Base-by-base conservation (phyloP, 2,329 filamentous ascomycete species). In the Aquanectria penicillioides region DNA sequence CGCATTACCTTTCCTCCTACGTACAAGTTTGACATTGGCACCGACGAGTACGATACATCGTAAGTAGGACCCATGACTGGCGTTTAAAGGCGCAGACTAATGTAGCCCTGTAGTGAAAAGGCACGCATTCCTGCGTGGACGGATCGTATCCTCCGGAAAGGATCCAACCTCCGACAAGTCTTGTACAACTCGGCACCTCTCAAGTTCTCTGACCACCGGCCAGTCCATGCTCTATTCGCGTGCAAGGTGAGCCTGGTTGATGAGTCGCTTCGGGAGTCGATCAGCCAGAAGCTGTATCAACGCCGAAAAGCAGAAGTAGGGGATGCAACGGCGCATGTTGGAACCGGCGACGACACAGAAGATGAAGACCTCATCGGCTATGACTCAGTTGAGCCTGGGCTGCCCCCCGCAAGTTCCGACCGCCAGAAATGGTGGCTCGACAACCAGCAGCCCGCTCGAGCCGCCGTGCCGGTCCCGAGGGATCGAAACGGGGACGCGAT, bases 111-210 rank as follows among this genome's bases (percentile, higher is more conserved):
- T 47, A 91, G 89, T 44, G 94, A 98, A 71, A 99, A 99, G 75
- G 88, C 90, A 52, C 89, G 95, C 13, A 97, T 98, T 62, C 95
- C 95, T 3, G 95, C 95, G 1, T 99, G 95, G 95, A 97, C 94
- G 60, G 95, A 99, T 75, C 91, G 95, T 31, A 91, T 99, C 40
- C 79, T 99, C 8, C 89, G 92, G 58, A 96, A 94, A 77, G 95
- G 95, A 7, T 80, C 86, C 59, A 94, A 93, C 66, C 83, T 99
- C 29, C 88, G 89, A 36, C 95, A 98, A 73, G 81, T 91, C 10
- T 85, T 91, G 26, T 99, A 99, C 75, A 86, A 92, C 69, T 89
- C 86, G 50, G 93, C 94, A 4, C 89, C 92, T 25, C 81, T 99
- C 29, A 86, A 85, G 11, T 97, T 98, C 73, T 99, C 95, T 0